phyloP scores from a whole-genome alignment of 2,329 filamentous ascomycete species.

The Aspergillus quadricinctus region DNA sequence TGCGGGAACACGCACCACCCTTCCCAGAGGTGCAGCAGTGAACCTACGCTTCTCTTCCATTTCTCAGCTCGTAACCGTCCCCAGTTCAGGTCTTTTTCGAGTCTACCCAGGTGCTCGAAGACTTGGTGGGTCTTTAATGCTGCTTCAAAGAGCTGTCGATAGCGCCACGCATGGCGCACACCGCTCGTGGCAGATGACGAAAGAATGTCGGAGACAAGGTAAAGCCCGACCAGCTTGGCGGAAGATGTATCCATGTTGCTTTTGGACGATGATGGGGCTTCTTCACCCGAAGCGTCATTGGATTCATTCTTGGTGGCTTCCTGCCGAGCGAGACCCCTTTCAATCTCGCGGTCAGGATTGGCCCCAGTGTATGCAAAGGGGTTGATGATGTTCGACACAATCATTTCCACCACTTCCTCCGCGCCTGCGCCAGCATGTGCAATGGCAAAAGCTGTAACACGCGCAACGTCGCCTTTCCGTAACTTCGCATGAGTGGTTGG shows the following conservation, averaged over 20 bases:
- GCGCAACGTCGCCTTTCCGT: conserved; percentile 78
- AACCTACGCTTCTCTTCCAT: conserved; percentile 71
- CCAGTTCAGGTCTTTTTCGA: conserved; percentile 71
- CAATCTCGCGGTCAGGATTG: conserved; percentile 51
- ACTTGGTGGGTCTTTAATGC: conserved; percentile 63
- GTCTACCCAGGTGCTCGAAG: conserved; percentile 70
- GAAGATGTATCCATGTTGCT: conserved; percentile 62
- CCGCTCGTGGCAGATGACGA: conserved; percentile 71
- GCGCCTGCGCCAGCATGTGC: conserved; percentile 78
- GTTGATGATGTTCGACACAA: conserved; percentile 73
- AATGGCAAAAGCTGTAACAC: conserved; percentile 83
- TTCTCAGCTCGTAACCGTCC: conserved; percentile 77
- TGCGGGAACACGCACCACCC: conserved; percentile 65
- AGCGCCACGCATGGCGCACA: conserved; percentile 81
- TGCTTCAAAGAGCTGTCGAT: conserved; percentile 72
- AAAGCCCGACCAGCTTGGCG: conserved; percentile 74
- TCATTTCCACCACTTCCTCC: conserved; percentile 85
- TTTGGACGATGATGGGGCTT: conserved; percentile 29
- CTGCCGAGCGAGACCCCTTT: conserved; percentile 23
- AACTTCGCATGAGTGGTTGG: conserved; percentile 71
- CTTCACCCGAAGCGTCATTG: conserved; percentile 35
- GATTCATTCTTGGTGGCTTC: conserved; percentile 30
- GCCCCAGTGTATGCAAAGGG: conserved; percentile 71
- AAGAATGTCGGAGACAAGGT: conserved; percentile 74
- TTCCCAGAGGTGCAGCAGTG: conserved; percentile 67